Evolutionary conservation across 1,139 yeast species (phyloP).

Genomic region (Protomyces inundatus): DNA sequence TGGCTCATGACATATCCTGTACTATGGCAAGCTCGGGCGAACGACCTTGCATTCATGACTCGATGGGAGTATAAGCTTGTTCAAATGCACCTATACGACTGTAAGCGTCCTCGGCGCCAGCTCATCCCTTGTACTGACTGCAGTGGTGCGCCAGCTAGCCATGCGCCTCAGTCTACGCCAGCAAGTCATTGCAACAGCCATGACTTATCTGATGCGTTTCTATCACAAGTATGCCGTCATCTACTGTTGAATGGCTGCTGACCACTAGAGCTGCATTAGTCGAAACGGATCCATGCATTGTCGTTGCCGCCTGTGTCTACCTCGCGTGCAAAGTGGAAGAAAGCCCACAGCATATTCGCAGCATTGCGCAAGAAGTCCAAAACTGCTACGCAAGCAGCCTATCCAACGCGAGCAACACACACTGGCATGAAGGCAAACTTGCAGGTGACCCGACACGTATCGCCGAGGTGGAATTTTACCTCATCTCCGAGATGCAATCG

Average conservation of each 20-base stretch:
- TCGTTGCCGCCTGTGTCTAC: constrained; percentile 80
- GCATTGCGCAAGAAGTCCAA: constrained; percentile 76
- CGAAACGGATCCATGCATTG: constrained; percentile 73
- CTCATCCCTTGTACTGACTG: constrained; percentile 59
- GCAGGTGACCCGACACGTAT: constrained; percentile 86
- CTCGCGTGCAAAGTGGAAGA: constrained; percentile 92
- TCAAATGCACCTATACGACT: constrained; percentile 43
- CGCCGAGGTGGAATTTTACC: constrained; percentile 94
- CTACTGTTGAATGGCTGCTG: neutral
- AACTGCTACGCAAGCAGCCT: constrained; percentile 42
- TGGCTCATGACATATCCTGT: constrained; percentile 58
- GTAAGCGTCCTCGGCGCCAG: constrained; percentile 44
- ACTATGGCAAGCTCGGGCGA: constrained; percentile 42
- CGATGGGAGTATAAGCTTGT: constrained; percentile 38
- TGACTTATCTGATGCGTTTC: constrained; percentile 71
- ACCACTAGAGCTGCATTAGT: constrained; percentile 18
- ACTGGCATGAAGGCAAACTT: constrained; percentile 81
- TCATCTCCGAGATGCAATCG: constrained; percentile 82
- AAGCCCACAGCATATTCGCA: constrained; percentile 86
- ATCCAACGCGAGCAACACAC: neutral
- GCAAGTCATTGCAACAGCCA: constrained; percentile 82
- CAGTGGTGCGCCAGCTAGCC: constrained; percentile 67
- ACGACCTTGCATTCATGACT: constrained; percentile 30
- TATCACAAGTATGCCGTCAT: constrained; percentile 53
- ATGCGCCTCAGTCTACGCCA: constrained; percentile 72